Conservation (phyloP, 495 filamentous ascomycete genomes). For the Pseudevernia furfuracea region DNA sequence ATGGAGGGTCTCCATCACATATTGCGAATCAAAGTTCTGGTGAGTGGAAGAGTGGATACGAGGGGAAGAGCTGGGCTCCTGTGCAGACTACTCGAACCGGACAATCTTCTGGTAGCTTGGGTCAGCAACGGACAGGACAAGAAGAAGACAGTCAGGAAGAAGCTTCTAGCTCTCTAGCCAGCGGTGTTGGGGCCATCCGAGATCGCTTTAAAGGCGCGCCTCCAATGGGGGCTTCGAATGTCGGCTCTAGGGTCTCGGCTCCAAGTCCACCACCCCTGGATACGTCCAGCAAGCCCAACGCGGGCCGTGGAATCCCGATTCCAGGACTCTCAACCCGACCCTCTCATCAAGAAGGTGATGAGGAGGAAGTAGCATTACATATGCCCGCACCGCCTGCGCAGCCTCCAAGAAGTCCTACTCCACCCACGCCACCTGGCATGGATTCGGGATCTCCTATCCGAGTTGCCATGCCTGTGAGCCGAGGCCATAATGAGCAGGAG, state of each 20-base stretch:
- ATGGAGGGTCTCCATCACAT: constrained; percentile 36
- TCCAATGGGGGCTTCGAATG: constrained; percentile 54
- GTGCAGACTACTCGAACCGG: constrained; percentile 66
- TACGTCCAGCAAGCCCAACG: constrained; percentile 52
- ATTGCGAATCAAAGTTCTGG: constrained; percentile 62
- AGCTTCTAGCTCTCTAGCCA: constrained; percentile 44
- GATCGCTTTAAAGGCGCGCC: constrained; percentile 67
- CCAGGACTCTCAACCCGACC: constrained; percentile 62
- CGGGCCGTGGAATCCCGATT: constrained; percentile 54
- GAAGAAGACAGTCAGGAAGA: constrained; percentile 42
- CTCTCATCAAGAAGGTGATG: constrained; percentile 39
- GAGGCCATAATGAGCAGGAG: constrained; percentile 49
- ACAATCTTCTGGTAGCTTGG: constrained; percentile 51
- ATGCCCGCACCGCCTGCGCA: constrained; percentile 50
- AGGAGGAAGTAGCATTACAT: constrained; percentile 45
- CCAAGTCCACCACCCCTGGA: constrained; percentile 58
- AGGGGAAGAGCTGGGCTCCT: constrained; percentile 79
- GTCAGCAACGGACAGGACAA: constrained; percentile 52
- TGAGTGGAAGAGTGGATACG: constrained; percentile 85
- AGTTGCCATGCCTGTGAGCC: constrained; percentile 77
- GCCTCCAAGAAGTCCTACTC: constrained; percentile 53
- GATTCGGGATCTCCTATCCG: constrained; percentile 66
- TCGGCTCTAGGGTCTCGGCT: constrained; percentile 40
- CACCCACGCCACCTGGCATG: constrained; percentile 45
- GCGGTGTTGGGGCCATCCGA: constrained; percentile 60